Base-by-base conservation (phyloP, 202 grass and related monocot species). In the Brachypodium distachyon region DNA sequence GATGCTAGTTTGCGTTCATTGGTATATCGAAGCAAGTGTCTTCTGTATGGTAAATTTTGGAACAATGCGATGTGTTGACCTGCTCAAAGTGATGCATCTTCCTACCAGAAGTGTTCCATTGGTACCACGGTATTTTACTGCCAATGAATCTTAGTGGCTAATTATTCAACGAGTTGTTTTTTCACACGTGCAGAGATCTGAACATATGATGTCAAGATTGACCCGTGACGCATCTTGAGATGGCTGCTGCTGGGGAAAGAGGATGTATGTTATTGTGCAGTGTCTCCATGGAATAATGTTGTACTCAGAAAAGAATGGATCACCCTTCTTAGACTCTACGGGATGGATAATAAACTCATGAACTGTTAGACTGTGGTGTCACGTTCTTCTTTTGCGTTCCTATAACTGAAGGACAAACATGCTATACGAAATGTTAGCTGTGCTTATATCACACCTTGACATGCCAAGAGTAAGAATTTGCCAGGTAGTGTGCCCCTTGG, bases 151-250 rank as follows among this genome's bases (percentile, higher is more conserved):
- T 17, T 37, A 66, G 29, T 23, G 22, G 32, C 47, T 72, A 61
- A 37, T 41, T 31, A 25, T 16, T 72, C 14, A 59, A 64, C 31
- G 17, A 8, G 28, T 23, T 74, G 47, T 23, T 16, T 70, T n/a
- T 79, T 32, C 10, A 42, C 25, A 65, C 68, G 16, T 82, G 62
- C 93, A 93, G 93, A 93, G 73, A 57, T 91, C 93, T 55, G 90
- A 97, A 10, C 85, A 97, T 77, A 93, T 97, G 93, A 65, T 78
- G 32, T 93, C 90, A 18, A 89, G 61, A 72, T 65, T 57, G 58
- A 84, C 36, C 50, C 61, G 27, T 44, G 76, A 65, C 73, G 55
- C 66, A 79, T 72, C 80, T 43, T 93, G 72, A 93, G 76, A 64
- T 55, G 19, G 27, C 11, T 76, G 71, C n/a, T 61, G 44, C 36